Base-by-base conservation (phyloP, 129 eudicot genomes). In the Chrysanthemum makinoi region DNA sequence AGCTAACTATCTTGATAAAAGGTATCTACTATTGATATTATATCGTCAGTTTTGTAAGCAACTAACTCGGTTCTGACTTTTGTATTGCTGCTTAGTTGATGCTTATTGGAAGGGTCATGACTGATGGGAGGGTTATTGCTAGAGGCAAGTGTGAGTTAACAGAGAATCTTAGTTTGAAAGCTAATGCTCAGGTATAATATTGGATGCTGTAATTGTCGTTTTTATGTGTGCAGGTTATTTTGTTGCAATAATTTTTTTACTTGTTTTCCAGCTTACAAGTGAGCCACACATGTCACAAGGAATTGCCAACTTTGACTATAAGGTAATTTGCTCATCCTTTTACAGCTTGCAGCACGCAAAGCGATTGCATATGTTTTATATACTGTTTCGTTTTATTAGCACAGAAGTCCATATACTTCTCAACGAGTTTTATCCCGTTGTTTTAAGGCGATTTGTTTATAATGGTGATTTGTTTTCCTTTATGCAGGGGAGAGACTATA, bases 1-100 rank as follows among this genome's bases (percentile, higher is more conserved):
- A n/a, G 99, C 97, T 28, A 94, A 94, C 82, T 94, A 75, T 76
- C 61, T 94, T 54, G 99, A 94, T 65, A 96, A 97, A 74, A 90
- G 92, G 99, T 94, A 66, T 20, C 57, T 55, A 2, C 12, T 26
- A 3, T 73, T 50, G 17, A 16, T 50, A 7, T 13, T 17, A 6
- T 64, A 9, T 64, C 30, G 10, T 64, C 6, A 16, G 10, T 6
- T 64, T 10, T 57, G 62, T 16, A 0, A 19, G 13, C 20, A 18
- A 19, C 24, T 57, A 57, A 81, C n/a, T 4, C 6, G 18, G 28
- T 52, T 57, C 68, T 64, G 11, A 39, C 15, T 64, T 64, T 64
- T 49, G 44, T 64, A 33, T 10, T 15, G 28, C 17, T 63, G 24
- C 20, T 63, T 9, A 20, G 51, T 39, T 64, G 52, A 43, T 64